Evolutionary conservation across 306 rosid species (phyloP).

Genomic region (Pyrus communis): DNA sequence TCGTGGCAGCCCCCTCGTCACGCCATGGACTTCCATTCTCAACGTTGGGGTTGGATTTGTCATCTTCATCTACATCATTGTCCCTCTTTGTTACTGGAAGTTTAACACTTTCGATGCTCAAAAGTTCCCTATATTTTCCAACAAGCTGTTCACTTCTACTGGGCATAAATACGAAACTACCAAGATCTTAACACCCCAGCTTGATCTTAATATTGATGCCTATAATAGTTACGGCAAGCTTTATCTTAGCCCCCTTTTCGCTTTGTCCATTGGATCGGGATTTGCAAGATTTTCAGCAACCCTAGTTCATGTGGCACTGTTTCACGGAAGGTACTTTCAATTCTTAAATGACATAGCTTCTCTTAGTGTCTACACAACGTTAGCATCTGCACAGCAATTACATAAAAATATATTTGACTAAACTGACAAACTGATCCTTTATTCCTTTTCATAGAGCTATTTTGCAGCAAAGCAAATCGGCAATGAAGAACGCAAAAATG

Average conservation of each 20-base stretch:
- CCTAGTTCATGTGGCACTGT: slow-evolving; percentile 88
- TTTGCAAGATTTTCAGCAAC: slow-evolving; percentile 92
- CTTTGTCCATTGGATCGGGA: slow-evolving; percentile 90
- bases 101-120: slow-evolving; percentile 78
- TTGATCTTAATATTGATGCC: slow-evolving; percentile 60
- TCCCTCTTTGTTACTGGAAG: slow-evolving; percentile 93
- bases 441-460: slow-evolving; percentile 51
- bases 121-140: slow-evolving; percentile 96
- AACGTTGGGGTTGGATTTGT: slow-evolving; percentile 85
- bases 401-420: too few species aligned
- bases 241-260: slow-evolving; percentile 97
- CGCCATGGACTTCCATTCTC: slow-evolving; percentile 87
- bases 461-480: slow-evolving; percentile 71
- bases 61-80: slow-evolving; percentile 81
- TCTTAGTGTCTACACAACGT: background rate
- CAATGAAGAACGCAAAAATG: slow-evolving; percentile 50
- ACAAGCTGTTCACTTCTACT: slow-evolving; percentile 51
- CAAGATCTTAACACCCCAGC: slow-evolving; percentile 61
- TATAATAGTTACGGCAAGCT: slow-evolving; percentile 80
- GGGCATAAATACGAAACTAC: slow-evolving; percentile 84
- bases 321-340: slow-evolving; percentile 64
- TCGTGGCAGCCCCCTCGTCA: slow-evolving; percentile 91
- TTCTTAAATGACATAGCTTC: background rate
- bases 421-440: background rate
- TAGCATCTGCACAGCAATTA: background rate